Percentiles rank a stretch among this genome's conserved stretches.
phyloP scores from a whole-genome alignment of 164 flowering plant genomes.

The Magnolia changhungtana region DNA sequence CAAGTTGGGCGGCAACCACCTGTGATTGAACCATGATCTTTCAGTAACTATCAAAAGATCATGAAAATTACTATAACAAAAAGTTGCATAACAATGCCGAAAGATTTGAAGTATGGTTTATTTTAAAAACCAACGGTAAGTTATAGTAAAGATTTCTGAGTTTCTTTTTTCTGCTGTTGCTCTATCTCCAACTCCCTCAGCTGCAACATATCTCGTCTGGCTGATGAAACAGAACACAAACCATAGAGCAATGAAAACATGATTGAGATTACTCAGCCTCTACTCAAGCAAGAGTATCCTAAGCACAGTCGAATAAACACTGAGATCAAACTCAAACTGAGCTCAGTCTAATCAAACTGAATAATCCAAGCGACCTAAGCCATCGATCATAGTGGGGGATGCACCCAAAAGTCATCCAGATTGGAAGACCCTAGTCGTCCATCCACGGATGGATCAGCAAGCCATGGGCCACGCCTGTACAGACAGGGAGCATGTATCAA shows the following conservation, averaged over 20 bases:
- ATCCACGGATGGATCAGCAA: too few species aligned
- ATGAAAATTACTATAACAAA: background rate
- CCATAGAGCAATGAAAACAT: background rate
- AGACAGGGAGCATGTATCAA: too few species aligned
- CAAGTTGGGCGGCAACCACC: too few species aligned
- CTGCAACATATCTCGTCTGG: slow-evolving; percentile 77
- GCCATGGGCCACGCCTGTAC: too few species aligned
- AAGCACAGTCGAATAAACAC: too few species aligned
- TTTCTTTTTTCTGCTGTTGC: slow-evolving; percentile 91
- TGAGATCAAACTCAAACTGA: background rate
- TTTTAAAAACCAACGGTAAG: background rate
- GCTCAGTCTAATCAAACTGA: background rate
- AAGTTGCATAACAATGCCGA: background rate
- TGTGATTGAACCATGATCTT: too few species aligned
- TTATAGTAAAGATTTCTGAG: slow-evolving; percentile 42
- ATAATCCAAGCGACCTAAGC: background rate
- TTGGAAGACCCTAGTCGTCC: too few species aligned
- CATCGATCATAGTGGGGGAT: background rate
- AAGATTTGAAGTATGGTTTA: background rate
- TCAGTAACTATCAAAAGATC: background rate
- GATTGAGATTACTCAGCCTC: background rate
- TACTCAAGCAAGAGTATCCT: background rate
- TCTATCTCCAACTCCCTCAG: slow-evolving; percentile 88
- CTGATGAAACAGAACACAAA: slow-evolving; percentile 30
- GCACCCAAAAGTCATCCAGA: background rate